Conservation (phyloP, 2,329 filamentous ascomycete genomes). For the Diaporthe humulicola region DNA sequence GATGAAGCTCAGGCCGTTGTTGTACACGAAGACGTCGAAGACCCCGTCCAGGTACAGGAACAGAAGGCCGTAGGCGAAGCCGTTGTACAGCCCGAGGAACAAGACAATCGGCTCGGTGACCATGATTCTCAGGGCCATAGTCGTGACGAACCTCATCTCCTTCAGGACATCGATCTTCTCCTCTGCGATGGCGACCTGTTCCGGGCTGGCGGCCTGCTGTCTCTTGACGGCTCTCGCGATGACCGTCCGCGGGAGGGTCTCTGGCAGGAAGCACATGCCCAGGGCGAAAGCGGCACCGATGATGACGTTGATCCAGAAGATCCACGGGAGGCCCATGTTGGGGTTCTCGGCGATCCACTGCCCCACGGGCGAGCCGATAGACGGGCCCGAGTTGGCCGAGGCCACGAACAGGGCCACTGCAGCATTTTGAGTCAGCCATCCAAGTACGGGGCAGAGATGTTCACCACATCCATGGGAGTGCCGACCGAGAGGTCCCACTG, state of each 20-base stretch:
- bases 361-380: conserved; percentile 55
- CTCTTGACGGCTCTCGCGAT: conserved; percentile 52
- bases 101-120: conserved; percentile 57
- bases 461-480: background rate
- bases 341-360: conserved; percentile 54
- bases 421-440: background rate
- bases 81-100: conserved; percentile 55
- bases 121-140: conserved; percentile 58
- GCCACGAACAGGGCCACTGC: conserved; percentile 55
- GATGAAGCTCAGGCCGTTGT: conserved; percentile 56
- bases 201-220: conserved; percentile 46
- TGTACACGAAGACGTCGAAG: conserved; percentile 57
- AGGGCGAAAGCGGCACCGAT: conserved; percentile 53
- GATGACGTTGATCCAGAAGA: conserved; percentile 57
- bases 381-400: conserved; percentile 55
- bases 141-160: conserved; percentile 55
- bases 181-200: conserved; percentile 49
- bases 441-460: background rate
- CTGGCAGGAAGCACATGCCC: conserved; percentile 53
- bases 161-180: conserved; percentile 52
- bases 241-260: conserved; percentile 55
- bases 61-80: conserved; percentile 56
- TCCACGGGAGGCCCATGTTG: conserved; percentile 54
- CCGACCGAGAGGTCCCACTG: background rate
- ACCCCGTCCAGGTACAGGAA: conserved; percentile 59